Percentiles rank a stretch among this genome's conserved stretches.
phyloP scores from a whole-genome alignment of 805 yeast genomes.

The Clavispora vitiphila region DNA sequence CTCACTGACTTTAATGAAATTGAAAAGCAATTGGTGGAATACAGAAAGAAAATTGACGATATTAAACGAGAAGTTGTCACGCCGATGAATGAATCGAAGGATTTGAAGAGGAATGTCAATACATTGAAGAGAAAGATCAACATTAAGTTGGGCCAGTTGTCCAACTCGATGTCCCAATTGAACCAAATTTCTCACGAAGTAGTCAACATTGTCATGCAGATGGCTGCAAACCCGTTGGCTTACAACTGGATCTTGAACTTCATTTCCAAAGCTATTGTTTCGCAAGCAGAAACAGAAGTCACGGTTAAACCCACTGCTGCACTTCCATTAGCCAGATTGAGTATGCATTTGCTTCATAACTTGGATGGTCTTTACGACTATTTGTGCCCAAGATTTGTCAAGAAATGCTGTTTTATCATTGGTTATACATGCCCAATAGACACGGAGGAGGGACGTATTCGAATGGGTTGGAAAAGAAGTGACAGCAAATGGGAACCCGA shows the following conservation, averaged over 20 bases:
- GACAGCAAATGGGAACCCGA: slow-evolving; percentile 54
- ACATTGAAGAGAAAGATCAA: slow-evolving; percentile 72
- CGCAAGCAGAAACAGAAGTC: slow-evolving; percentile 92
- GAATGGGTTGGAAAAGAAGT: slow-evolving; percentile 83
- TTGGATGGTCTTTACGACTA: slow-evolving; percentile 50
- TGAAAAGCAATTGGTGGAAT: slow-evolving; percentile 41
- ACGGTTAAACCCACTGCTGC: slow-evolving; percentile 74
- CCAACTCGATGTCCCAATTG: slow-evolving; percentile 64
- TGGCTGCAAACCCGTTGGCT: slow-evolving; percentile 41
- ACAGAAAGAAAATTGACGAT: slow-evolving; percentile 47
- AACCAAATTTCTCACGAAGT: slow-evolving; percentile 48
- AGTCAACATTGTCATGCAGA: slow-evolving; percentile 40
- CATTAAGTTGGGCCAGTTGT: slow-evolving; percentile 88
- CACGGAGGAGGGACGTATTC: slow-evolving; percentile 72
- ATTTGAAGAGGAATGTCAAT: slow-evolving; percentile 48
- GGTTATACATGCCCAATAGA: slow-evolving; percentile 75
- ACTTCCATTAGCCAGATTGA: slow-evolving; percentile 67
- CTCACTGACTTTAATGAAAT: slow-evolving; percentile 31
- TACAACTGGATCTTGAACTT: slow-evolving; percentile 75
- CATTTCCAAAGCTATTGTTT: slow-evolving; percentile 77
- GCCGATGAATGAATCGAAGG: slow-evolving; percentile 47
- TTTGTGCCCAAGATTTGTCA: slow-evolving; percentile 75
- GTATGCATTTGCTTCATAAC: slow-evolving; percentile 46
- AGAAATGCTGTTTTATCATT: slow-evolving; percentile 84
- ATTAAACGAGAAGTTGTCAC: slow-evolving; percentile 59